A percentile compares a stretch with the other conserved stretches of the same genome.
These are phyloP conservation scores for Nectriaceae sp. DNA, from an alignment of 2,329 filamentous ascomycete genomes.

Conservation along the genomic window DNA sequence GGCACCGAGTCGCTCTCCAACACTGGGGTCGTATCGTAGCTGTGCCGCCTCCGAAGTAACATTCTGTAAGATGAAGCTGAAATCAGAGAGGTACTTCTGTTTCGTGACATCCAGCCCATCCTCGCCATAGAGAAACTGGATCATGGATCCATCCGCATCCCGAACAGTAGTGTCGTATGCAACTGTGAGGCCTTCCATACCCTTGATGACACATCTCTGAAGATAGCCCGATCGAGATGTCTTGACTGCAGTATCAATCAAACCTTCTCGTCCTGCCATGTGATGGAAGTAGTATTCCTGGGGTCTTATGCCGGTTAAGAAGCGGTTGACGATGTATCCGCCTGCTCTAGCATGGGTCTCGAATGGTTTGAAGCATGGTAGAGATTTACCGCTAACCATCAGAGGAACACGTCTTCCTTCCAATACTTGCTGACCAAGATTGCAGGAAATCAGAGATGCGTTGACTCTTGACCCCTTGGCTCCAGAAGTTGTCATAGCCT, in stretches of 20 bases:
- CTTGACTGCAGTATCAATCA: conserved; percentile 99
- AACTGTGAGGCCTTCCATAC: conserved; percentile 92
- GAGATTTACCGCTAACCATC: conserved; percentile 96
- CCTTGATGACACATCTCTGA: conserved; percentile 96
- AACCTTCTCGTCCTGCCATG: conserved; percentile 97
- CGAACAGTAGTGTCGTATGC: conserved; percentile 94
- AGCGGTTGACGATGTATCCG: conserved; percentile 92
- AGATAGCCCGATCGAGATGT: conserved; percentile 96
- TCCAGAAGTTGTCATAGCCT: conserved; percentile 95
- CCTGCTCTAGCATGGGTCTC: conserved; percentile 88
- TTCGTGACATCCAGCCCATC: conserved; percentile 94
- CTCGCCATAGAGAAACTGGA: conserved; percentile 96
- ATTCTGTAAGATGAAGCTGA: conserved; percentile 88
- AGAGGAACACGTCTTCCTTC: conserved; percentile 93
- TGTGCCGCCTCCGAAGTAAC: conserved; percentile 77
- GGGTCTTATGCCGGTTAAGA: conserved; percentile 95
- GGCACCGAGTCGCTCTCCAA: conserved; percentile 47
- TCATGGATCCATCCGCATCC: conserved; percentile 87
- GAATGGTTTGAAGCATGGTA: conserved; percentile 91
- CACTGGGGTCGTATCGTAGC: conserved; percentile 64
- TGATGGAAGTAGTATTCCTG: conserved; percentile 99
- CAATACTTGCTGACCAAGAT: conserved; percentile 93
- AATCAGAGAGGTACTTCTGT: conserved; percentile 87
- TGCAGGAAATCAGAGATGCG: conserved; percentile 96
- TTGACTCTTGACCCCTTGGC: conserved; percentile 94